Evolutionary conservation across 805 yeast genomes (phyloP), one percentile per base, ranked within the genome.

Genomic region (Ogataea haglerorum): DNA sequence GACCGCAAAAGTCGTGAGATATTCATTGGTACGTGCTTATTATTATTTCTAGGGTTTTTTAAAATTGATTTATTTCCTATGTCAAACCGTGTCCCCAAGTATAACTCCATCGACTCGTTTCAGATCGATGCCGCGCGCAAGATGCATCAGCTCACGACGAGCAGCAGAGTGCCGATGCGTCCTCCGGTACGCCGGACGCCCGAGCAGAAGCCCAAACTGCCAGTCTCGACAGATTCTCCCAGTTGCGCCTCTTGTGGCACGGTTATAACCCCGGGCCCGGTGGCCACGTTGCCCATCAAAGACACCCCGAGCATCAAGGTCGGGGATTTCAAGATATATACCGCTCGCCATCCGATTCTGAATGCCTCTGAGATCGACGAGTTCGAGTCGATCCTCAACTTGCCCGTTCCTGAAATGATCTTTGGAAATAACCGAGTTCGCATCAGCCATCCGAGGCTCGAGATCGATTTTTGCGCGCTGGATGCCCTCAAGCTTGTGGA

Each of bases 341-440:
- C 95, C 0, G 65, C 70, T 22, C 79, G 88, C 58, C 75, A 76
- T 36, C 95, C 98, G 1, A 91, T 91, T 33, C 65, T 88, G 45
- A 82, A 75, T 49, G 71, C 89, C 2, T 68, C 61, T 2, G 96
- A 89, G 56, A 74, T 91, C 42, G 96, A 88, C 43, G 63, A 63
- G 2, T 73, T 82, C 54, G 85, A 79, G 45, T 60, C 74, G 4
- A 58, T 80, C 38, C 72, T 83, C 38, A 80, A 80, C 12, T 77
- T 91, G 46, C 95, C 98, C 0, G 64, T 91, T 30, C 99, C 99
- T 0, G 99, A 93, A 60, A 93, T 93, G 98, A 89, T 93, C 5
- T 93, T 93, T 65, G 98, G 98, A 8, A 78, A 85, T 51, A 90
- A 85, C 57, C 63, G 64, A 42, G 78, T 89, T 9, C 73, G 70